Evolutionary conservation across 108 stramenopile species (phyloP).

Genomic region (Cylindrotheca fusiformis): DNA sequence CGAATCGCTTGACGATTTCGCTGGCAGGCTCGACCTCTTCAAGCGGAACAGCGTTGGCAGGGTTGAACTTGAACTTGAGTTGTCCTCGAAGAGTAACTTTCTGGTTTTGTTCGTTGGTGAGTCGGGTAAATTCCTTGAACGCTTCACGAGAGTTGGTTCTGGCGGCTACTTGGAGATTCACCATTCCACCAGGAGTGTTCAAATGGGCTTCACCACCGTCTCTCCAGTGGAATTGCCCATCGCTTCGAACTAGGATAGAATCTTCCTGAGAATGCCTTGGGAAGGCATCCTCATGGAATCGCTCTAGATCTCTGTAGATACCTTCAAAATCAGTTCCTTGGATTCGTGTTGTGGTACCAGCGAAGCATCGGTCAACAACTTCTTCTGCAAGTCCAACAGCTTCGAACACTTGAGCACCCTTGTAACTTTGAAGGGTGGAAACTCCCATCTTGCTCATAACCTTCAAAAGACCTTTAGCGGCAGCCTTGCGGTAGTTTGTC

Average conservation of each 20-base stretch:
- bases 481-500: slow-evolving; percentile 92
- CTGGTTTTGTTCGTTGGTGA: slow-evolving; percentile 86
- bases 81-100: slow-evolving; percentile 93
- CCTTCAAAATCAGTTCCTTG: slow-evolving; percentile 96
- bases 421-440: slow-evolving; percentile 94
- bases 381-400: slow-evolving; percentile 95
- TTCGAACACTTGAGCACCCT: slow-evolving; percentile 96
- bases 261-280: slow-evolving; percentile 53
- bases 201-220: slow-evolving; percentile 97
- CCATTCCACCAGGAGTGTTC: slow-evolving; percentile 94
- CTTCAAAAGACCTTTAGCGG: slow-evolving; percentile 94
- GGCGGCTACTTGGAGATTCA: slow-evolving; percentile 90
- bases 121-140: slow-evolving; percentile 89
- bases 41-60: slow-evolving; percentile 74
- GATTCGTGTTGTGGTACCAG: slow-evolving; percentile 94
- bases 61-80: slow-evolving; percentile 90
- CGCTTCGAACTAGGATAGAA: slow-evolving; percentile 84
- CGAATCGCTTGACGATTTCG: slow-evolving; percentile 94
- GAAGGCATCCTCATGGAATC: slow-evolving; percentile 86
- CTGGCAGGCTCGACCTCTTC: slow-evolving; percentile 90
- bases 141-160: slow-evolving; percentile 92
- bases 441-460: slow-evolving; percentile 98
- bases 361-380: slow-evolving; percentile 95
- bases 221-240: slow-evolving; percentile 95
- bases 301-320: slow-evolving; percentile 91